Conservation (phyloP, 805 yeast genomes). For the Yarrowia hollandica region DNA sequence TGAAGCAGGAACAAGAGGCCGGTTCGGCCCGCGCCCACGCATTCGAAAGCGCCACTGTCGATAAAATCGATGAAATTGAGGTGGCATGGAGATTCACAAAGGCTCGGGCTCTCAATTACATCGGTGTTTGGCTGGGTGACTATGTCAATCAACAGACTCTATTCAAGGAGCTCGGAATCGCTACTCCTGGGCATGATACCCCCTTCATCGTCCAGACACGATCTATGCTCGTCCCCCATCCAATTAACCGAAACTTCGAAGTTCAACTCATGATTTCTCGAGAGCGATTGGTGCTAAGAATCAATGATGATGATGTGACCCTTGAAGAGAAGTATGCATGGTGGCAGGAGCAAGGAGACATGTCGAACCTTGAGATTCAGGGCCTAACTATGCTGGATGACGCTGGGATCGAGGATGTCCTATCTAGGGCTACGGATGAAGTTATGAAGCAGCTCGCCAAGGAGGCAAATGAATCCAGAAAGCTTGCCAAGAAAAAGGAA, state of each 20-base stretch:
- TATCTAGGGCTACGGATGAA: not conserved
- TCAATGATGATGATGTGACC: conserved; percentile 3
- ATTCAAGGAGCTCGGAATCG: conserved; percentile 15
- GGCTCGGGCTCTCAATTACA: conserved; percentile 20
- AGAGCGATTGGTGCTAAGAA: not conserved
- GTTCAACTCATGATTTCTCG: conserved; percentile 14
- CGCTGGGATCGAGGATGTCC: not conserved
- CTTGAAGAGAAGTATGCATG: conserved; percentile 1
- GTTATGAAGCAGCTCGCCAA: not conserved
- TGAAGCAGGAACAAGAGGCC: conserved; percentile 11
- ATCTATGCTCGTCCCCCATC: conserved; percentile 5
- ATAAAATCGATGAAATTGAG: conserved; percentile 8
- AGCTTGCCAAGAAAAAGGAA: not conserved
- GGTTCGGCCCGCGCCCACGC: not conserved
- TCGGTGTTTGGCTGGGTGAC: conserved; percentile 15
- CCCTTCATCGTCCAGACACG: not conserved
- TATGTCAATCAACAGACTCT: not conserved
- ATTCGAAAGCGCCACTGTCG: not conserved
- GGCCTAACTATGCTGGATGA: conserved; percentile 13
- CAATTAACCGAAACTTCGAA: conserved; percentile 6
- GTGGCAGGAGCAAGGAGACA: conserved; percentile 13
- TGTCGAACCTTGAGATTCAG: conserved; percentile 6
- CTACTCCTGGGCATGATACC: conserved; percentile 9
- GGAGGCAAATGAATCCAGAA: not conserved
- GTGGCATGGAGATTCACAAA: conserved; percentile 17